Evolutionary conservation across 768 basidiomycete genomes (phyloP).

Genomic region (Mycena alexandri): DNA sequence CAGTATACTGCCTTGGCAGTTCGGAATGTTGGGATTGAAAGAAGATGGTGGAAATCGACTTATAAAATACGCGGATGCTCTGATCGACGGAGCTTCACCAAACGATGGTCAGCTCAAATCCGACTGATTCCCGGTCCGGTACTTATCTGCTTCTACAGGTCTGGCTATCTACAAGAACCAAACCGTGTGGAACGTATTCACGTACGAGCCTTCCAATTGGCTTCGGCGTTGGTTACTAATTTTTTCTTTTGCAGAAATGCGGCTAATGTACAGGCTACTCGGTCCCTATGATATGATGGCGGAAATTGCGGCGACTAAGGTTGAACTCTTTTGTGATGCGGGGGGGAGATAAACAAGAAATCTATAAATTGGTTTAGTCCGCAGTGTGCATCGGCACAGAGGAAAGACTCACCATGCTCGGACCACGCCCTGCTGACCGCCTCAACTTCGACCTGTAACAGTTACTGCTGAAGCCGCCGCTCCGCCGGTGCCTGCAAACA

Average conservation of each 20-base stretch:
- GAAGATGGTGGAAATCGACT: slow-evolving; percentile 66
- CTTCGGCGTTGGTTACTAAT: not conserved
- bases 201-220: slow-evolving; percentile 46
- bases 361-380: not conserved
- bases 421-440: not conserved
- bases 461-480: slow-evolving; percentile 28
- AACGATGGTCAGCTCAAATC: slow-evolving; percentile 59
- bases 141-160: slow-evolving; percentile 46
- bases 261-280: slow-evolving; percentile 49
- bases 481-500: slow-evolving; percentile 37
- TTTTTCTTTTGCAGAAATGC: slow-evolving; percentile 44
- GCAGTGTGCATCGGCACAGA: not conserved
- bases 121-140: not conserved
- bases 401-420: slow-evolving; percentile 8
- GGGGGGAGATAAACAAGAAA: slow-evolving; percentile 21
- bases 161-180: slow-evolving; percentile 66
- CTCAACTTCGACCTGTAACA: slow-evolving; percentile 29
- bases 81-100: slow-evolving; percentile 67
- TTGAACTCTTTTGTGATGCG: slow-evolving; percentile 21
- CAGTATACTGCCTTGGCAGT: slow-evolving; percentile 70
- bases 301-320: slow-evolving; percentile 15
- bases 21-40: slow-evolving; percentile 60
- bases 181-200: slow-evolving; percentile 66
- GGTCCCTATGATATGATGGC: slow-evolving; percentile 43
- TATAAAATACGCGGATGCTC: slow-evolving; percentile 67